A percentile compares a stretch with the other conserved stretches of the same genome.
These are phyloP conservation scores for Termitomyces sp. DNA, from an alignment of 768 basidiomycete genomes.

Conservation along the genomic window DNA sequence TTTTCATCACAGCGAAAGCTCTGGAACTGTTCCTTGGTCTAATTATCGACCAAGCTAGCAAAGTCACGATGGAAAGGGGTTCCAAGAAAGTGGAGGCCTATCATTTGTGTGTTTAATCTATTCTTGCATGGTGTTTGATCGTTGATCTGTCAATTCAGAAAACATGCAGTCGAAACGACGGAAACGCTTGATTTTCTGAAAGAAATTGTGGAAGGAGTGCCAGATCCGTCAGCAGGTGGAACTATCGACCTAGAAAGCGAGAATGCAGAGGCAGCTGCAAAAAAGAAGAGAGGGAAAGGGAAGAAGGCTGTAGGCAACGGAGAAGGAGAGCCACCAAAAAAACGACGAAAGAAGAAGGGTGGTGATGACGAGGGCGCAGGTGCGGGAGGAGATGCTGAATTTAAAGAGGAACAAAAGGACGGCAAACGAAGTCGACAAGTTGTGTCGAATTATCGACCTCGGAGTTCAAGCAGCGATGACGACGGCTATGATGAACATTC, in stretches of 20 bases:
- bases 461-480: constrained; percentile 34
- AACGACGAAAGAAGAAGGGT: constrained; percentile 45
- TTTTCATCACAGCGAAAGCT: constrained; percentile 69
- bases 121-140: not conserved
- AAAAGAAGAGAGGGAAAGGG: constrained; percentile 56
- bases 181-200: constrained; percentile 93
- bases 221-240: constrained; percentile 83
- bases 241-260: constrained; percentile 70
- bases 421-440: constrained; percentile 12
- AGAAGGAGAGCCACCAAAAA: constrained; percentile 36
- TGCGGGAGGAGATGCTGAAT: constrained; percentile 20
- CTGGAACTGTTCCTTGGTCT: constrained; percentile 87
- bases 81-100: constrained; percentile 89
- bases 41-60: constrained; percentile 77
- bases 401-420: constrained; percentile 19
- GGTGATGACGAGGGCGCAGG: constrained; percentile 26
- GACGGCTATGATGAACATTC: constrained; percentile 40
- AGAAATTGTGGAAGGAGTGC: constrained; percentile 81
- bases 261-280: constrained; percentile 36
- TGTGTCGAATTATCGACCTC: constrained; percentile 28
- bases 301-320: constrained; percentile 37
- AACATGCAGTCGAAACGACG: constrained; percentile 84
- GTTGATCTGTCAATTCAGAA: constrained; percentile 42
- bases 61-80: constrained; percentile 72
- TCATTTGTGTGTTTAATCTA: constrained; percentile 66